These are phyloP conservation scores for Forsythia suspensa DNA, from an alignment of 257 asterid species.

Conservation along the genomic window DNA sequence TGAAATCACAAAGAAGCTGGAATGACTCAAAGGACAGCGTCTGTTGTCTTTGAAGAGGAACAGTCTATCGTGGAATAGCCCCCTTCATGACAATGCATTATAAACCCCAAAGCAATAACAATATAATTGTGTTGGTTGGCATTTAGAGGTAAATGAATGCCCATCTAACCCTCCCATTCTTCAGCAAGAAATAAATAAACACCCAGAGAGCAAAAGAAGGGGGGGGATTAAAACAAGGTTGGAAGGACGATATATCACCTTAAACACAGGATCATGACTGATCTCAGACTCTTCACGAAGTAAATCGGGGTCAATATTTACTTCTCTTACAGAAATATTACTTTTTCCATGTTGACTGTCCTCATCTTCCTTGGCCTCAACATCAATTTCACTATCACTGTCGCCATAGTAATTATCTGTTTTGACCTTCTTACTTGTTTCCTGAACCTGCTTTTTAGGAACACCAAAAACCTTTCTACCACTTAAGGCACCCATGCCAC, in stretches of 20 bases:
- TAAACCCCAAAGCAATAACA: neutral
- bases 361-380: conserved; percentile 40
- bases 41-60: neutral
- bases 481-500: conserved; percentile 38
- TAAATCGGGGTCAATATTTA: conserved; percentile 57
- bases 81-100: neutral
- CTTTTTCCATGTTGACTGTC: conserved; percentile 30
- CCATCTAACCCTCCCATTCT: neutral
- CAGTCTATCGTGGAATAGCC: neutral
- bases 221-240: neutral
- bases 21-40: neutral
- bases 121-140: neutral
- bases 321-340: conserved; percentile 39
- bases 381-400: conserved; percentile 75
- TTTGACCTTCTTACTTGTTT: conserved; percentile 38
- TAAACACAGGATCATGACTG: conserved; percentile 56
- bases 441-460: conserved; percentile 47
- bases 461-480: conserved; percentile 86
- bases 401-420: conserved; percentile 59
- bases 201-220: neutral
- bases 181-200: neutral
- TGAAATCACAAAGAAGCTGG: neutral
- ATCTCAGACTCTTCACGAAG: conserved; percentile 67
- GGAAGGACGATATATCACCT: conserved; percentile 46
- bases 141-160: neutral